Evolutionary conservation across 1,284 basidiomycete species (phyloP), one percentile per base, ranked within the genome.

Genomic region (Porogramme epimiltina): DNA sequence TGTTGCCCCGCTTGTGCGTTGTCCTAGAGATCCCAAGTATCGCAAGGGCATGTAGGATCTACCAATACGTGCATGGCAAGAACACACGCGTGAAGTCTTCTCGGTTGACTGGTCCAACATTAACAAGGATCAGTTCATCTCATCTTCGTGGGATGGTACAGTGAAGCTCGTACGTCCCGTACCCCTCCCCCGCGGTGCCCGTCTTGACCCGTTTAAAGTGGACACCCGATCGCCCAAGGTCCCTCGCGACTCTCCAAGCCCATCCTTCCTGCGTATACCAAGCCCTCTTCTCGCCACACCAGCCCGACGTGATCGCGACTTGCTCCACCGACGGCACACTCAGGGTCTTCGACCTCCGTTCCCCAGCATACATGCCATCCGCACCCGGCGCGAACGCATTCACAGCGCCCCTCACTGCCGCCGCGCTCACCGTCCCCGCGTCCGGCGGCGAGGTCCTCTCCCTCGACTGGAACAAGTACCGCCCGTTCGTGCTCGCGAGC

Each of bases 31-130:
- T 59, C 52, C 56, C 58, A 59, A 68, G 56, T 66, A 51, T 57
- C 51, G 61, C 66, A 69, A 72, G 67, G 58, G 47, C 59, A 40
- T 62, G 23, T 77, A 95, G 89, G 88, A 94, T 63, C 81, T 89
- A 55, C 96, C 96, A 0, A 89, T 98, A 52, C 84, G 87, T 51
- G 85, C 85, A 45, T 99, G 95, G 95, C 87, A 92, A 60, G 96
- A 98, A 70, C 96, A 99, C 68, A 82, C 85, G 5, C 82, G 89
- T 40, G 96, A 99, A 67, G 92, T 95, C 5, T 95, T 93, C 73
- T 90, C 89, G n/a, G 83, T 98, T 11, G 93, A 99, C 70, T 99
- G 96, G 96, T 95, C 91, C 58, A 98, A 98, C 69, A 72, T 97
- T 53, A 86, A 91, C 62, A 99, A 99, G 70, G 88, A 93, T 55